Base-by-base conservation (phyloP, 768 basidiomycete genomes). In the Mycena maculata region DNA sequence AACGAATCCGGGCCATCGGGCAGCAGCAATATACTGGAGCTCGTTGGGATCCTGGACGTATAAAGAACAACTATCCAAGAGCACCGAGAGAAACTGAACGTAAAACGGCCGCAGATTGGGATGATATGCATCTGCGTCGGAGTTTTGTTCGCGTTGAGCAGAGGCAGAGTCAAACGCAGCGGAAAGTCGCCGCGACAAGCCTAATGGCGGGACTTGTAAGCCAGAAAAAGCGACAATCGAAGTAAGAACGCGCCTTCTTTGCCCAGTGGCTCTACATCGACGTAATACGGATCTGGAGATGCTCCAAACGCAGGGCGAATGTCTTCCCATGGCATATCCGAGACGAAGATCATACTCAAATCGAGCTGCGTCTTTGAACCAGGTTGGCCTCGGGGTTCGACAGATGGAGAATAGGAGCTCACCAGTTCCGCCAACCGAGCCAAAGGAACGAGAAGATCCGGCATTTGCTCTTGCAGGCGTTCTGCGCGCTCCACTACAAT, bases 1-100 rank as follows among this genome's bases (percentile, higher is more conserved):
- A 1, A 90, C 85, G 70, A 93, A 94, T 2, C 88, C 90, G 0
- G 93, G 92, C 93, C 94, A 95, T 23, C 89, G 84, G 8, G 93
- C 91, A 0, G 90, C 88, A 3, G 91, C 87, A 28, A 95, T 85
- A 72, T 94, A 95, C 45, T 86, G 84, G 1, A 95, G 81, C 73
- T 95, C 93, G 53, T 87, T 75, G 1, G 88, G 86, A 72, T 94
- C 89, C 42, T 83, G 85, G 4, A 87, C 88, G 76, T 89, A 93
- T 8, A 87, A 83, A 23, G 84, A 84, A 73, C 92, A 89, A 31
- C 86, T 81, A 50, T 87, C 85, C 73, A 87, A 87, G 3, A 95
- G 76, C 12, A 86, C 80, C 9, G 85, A 80, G 22, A 84, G 74
- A 67, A 90, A 95, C 61, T 90, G 88, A n/a, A 81, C 73, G 68